Conservation (phyloP, 441 rosid species). For the Melastoma candidum region DNA sequence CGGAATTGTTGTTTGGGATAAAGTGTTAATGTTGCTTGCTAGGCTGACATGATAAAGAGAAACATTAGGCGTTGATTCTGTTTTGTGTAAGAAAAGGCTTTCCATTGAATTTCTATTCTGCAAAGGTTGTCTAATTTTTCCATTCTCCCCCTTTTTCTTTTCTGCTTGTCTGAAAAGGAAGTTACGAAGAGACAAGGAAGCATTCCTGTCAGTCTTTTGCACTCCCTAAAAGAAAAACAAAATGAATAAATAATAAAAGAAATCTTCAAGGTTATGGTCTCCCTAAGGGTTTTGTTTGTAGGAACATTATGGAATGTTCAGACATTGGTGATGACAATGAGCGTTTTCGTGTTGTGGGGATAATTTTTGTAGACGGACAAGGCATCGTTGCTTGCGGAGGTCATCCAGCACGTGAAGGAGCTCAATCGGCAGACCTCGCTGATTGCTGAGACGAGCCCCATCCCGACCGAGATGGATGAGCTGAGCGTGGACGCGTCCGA, state of each 20-base stretch:
- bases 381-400: slow-evolving; percentile 92
- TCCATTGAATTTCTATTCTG: slow-evolving; percentile 39
- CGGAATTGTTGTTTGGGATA: slow-evolving; percentile 27
- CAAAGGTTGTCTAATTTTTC: slow-evolving; percentile 18
- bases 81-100: slow-evolving; percentile 32
- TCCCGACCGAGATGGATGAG: slow-evolving; percentile 87
- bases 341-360: not conserved
- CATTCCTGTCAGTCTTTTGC: slow-evolving; percentile 26
- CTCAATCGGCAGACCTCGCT: slow-evolving; percentile 69
- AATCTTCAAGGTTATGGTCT: no score
- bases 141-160: not conserved
- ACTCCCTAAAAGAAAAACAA: slow-evolving; percentile 1
- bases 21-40: slow-evolving; percentile 38
- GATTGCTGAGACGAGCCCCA: slow-evolving; percentile 64
- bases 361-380: slow-evolving; percentile 62
- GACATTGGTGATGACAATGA: no score
- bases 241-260: no score
- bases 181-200: slow-evolving; percentile 24
- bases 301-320: no score
- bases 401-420: slow-evolving; percentile 92
- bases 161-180: slow-evolving; percentile 3
- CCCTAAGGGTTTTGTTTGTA: no score
- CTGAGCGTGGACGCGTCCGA: slow-evolving; percentile 70
- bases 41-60: slow-evolving; percentile 59
- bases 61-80: slow-evolving; percentile 38